These are phyloP conservation scores for Furcasterigmium sp. DNA, from an alignment of 2,329 filamentous ascomycete species.

Conservation along the genomic window DNA sequence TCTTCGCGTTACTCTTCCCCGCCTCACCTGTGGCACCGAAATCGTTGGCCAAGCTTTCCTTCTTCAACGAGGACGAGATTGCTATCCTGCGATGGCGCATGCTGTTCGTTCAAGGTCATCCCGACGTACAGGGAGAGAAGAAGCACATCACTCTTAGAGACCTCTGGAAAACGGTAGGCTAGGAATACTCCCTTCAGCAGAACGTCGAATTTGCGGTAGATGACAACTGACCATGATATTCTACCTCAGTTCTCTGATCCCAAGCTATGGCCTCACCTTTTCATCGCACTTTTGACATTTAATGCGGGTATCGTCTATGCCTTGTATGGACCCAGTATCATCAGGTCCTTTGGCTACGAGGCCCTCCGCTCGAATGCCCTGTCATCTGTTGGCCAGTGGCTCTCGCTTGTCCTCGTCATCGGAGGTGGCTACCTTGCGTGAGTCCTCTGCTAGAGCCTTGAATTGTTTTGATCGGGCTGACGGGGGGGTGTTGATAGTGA, in stretches of 20 bases:
- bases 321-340: constrained; percentile 1
- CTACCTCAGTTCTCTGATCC: too few relatives aligned
- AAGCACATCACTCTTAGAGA: too few relatives aligned
- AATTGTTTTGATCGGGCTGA: too few relatives aligned
- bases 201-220: too few relatives aligned
- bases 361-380: not conserved
- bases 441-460: too few relatives aligned
- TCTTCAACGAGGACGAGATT: constrained; percentile 1
- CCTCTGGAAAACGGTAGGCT: too few relatives aligned
- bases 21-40: not conserved
- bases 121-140: too few relatives aligned
- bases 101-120: too few relatives aligned
- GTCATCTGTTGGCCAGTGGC: constrained; percentile 1
- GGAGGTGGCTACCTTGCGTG: constrained; percentile 7
- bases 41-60: not conserved
- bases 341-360: constrained; percentile 2
- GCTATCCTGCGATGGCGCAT: constrained; percentile 1
- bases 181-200: too few relatives aligned
- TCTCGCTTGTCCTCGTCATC: not conserved
- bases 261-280: not conserved
- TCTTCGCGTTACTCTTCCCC: constrained; percentile 1
- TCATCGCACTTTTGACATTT: not conserved
- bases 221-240: too few relatives aligned
- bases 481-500: too few relatives aligned
- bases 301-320: not conserved